Evolutionary conservation across 305 asterid genomes (phyloP), one percentile per base, ranked within the genome.

Genomic region (Solanum hybrid): DNA sequence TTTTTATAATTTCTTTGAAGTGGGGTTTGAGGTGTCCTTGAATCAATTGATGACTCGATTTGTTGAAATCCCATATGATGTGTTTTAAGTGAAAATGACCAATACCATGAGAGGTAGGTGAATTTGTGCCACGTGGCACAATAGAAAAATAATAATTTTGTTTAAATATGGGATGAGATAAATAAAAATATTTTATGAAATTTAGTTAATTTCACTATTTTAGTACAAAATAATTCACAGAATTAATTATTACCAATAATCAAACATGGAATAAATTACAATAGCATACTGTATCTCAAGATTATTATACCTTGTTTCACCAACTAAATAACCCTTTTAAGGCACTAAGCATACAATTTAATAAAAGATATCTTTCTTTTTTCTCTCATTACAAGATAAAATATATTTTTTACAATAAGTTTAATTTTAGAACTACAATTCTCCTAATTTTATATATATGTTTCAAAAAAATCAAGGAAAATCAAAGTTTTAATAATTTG

Each of bases 71-170:
- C 24, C 86, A 37, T 79, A 79, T 79, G 85, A 37, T 37, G 66
- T 79, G 64, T 79, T 79, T 76, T 71, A 37, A 79, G 66, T 37
- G 64, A 81, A 81, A 81, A 38, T 14, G 37, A 81, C 86, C 69
- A 38, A 40, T 81, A 81, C 36, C 69, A 40, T 40, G 71, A 81
- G 1, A 81, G 26, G 15, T 81, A 26, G 26, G 86, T 40, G 69
- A 40, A 40, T 40, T 81, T 81, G 14, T 81, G 86, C 86, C 86
- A 81, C 69, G 71, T 40, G 86, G 66, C 86, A 81, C 8, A 11
- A 11, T 64, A 69, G 27, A 64, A 9, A 66, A 66, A 66, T 2
- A n/a, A n/a, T 66, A 66, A 2, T 66, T 66, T 10, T 2, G 0
- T 66, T 66, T 26, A 26, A 12, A 11, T 71, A 71, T 24, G 4